Conservation (phyloP, 192 early-diverging fungal species). For the Entomortierella chlamydospora region DNA sequence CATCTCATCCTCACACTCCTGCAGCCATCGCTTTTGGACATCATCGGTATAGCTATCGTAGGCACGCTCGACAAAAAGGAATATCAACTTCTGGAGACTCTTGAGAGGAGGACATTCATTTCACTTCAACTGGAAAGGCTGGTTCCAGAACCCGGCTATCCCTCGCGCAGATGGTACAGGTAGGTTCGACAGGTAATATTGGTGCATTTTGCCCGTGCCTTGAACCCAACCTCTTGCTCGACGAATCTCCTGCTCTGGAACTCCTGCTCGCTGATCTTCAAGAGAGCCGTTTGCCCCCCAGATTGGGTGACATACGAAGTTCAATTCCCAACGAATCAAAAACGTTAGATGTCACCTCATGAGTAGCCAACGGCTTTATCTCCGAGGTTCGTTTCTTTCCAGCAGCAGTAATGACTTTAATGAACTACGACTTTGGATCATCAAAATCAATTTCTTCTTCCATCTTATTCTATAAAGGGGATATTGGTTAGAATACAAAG, state of each 20-base stretch:
- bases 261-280: neutral
- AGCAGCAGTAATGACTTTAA: too few species aligned
- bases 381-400: neutral
- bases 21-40: neutral
- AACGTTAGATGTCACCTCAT: neutral
- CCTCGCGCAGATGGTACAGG: neutral
- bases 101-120: conserved; percentile 1
- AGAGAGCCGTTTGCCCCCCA: neutral
- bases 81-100: conserved; percentile 1
- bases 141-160: neutral
- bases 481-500: too few species aligned
- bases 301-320: conserved; percentile 7
- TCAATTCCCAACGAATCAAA: neutral
- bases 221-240: neutral
- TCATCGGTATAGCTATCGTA: neutral
- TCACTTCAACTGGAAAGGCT: neutral
- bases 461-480: neutral
- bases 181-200: neutral
- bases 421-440: too few species aligned
- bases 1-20: conserved; percentile 7
- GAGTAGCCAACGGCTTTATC: neutral
- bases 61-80: conserved; percentile 16
- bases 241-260: neutral
- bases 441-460: too few species aligned
- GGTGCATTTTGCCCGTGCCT: neutral